Base-by-base conservation (phyloP, 352 stramenopile genomes). In the Pythium periplocum region DNA sequence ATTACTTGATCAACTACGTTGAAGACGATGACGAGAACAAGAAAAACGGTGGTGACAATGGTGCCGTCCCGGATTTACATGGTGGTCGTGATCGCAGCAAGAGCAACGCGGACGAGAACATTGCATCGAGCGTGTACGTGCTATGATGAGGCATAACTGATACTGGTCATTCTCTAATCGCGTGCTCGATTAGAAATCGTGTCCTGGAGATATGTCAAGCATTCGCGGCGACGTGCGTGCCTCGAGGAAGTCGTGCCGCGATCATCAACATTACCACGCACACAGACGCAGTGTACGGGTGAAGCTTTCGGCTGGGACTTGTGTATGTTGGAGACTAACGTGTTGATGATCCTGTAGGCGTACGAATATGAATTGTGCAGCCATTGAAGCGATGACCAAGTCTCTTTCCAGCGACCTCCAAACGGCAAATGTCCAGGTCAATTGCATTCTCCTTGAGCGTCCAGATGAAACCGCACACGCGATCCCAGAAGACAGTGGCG, bases 1-100 rank as follows among this genome's bases (percentile, higher is more conserved):
- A 90, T 62, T 83, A 66, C 39, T 55, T 90, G 31, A 75, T 90
- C 51, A 90, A 87, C 60, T 87, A 26, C 17, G 17, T 76, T 55
- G 66, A 69, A 33, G 56, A 66, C 3, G 51, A 71, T 6, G 63
- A 62, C 7, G 46, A 68, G 5, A 45, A 69, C 3, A 51, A 68
- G 10, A 44, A 46, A 35, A 7, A 42, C 17, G 17, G 17, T 26
- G 17, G 17, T 26, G 17, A 26, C 17, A 26, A 26, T 26, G 17
- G 17, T 26, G 17, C 17, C 17, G 17, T 26, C 17, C 17, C 17
- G 17, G 17, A 26, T 26, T 26, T 26, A 26, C 17, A 26, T 26
- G 17, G 17, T 26, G 17, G 17, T 26, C 17, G 41, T 66, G 42
- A 31, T 26, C 57, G 36, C 8, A 36, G 36, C 49, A 53, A 55